Evolutionary conservation across 176 grass and related monocot species (phyloP).

Genomic region (Bolboschoenus planiculmis): DNA sequence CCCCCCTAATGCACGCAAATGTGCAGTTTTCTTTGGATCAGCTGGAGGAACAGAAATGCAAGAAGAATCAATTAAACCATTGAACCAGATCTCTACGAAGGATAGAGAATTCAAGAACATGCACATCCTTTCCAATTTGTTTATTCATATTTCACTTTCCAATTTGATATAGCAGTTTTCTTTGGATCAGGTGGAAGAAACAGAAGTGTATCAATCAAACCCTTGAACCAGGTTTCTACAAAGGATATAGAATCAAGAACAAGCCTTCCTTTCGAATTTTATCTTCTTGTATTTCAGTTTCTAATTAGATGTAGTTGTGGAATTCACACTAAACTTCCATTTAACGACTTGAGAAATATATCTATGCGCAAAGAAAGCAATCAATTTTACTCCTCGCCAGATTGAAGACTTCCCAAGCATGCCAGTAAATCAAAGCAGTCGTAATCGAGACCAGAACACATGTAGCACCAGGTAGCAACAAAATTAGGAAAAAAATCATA

Average conservation of each 20-base stretch:
- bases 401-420: background rate
- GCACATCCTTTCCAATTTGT: background rate
- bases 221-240: background rate
- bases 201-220: background rate
- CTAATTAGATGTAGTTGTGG: background rate
- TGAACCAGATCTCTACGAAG: no score
- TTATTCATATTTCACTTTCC: background rate
- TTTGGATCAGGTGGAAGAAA: constrained; percentile 32
- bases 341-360: background rate
- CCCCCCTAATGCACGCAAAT: constrained; percentile 32
- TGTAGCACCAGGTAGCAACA: background rate
- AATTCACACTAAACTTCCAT: background rate
- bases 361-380: background rate
- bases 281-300: background rate
- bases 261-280: background rate
- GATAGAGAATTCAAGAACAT: background rate
- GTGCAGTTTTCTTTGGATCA: constrained; percentile 45
- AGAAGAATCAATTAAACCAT: background rate
- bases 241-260: background rate
- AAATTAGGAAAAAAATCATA: background rate
- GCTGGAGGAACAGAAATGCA: constrained; percentile 20
- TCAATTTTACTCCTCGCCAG: background rate
- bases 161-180: constrained; percentile 23
- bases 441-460: background rate
- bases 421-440: background rate